Evolutionary conservation across 164 flowering plant genomes (phyloP).

Genomic region (Sedum album): DNA sequence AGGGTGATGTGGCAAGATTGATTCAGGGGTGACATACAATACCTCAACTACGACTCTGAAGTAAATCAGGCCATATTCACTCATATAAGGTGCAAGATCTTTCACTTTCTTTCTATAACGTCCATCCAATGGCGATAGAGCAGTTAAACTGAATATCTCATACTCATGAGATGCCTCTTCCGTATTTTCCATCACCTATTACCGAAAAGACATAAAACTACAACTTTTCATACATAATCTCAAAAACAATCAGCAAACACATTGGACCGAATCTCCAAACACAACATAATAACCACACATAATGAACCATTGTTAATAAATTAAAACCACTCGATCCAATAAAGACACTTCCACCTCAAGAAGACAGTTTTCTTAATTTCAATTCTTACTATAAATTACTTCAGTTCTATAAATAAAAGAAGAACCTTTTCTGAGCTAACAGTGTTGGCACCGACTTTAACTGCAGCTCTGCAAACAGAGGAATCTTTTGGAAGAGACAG

Average conservation of each 20-base stretch:
- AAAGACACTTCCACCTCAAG: too few relatives aligned
- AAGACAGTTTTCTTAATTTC: too few relatives aligned
- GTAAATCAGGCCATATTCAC: constrained; percentile 76
- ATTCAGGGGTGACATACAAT: not conserved
- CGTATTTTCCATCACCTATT: not conserved
- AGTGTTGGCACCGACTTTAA: not conserved
- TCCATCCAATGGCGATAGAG: constrained; percentile 84
- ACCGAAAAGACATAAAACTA: not conserved
- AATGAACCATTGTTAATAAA: too few relatives aligned
- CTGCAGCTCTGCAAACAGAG: not conserved
- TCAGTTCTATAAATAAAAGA: too few relatives aligned
- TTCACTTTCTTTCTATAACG: constrained; percentile 80
- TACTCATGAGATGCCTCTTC: not conserved
- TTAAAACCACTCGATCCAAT: too few relatives aligned
- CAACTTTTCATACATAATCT: not conserved
- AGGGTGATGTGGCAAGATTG: not conserved
- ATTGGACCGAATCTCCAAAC: not conserved
- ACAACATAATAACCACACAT: too few relatives aligned
- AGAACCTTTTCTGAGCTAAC: not conserved
- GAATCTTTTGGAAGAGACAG: not conserved
- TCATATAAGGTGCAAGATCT: constrained; percentile 70
- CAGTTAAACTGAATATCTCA: constrained; percentile 56
- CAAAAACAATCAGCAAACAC: not conserved
- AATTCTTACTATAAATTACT: too few relatives aligned
- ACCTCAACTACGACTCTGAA: constrained; percentile 89